Evolutionary conservation across 306 rosid species (phyloP).

Genomic region (Pterocarpus santalinus): DNA sequence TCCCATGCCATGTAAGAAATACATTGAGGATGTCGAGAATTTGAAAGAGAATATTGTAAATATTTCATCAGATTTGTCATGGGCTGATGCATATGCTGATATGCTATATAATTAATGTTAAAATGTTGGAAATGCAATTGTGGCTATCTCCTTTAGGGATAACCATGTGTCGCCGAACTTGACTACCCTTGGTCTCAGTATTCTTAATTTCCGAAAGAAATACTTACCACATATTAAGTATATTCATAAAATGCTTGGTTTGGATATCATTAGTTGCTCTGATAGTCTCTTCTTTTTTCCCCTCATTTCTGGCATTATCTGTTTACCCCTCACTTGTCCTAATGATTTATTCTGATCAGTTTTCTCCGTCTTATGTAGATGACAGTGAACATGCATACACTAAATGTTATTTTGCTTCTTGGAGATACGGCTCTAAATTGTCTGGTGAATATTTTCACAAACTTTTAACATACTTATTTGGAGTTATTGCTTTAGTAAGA

Average conservation of each 20-base stretch:
- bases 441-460: slow-evolving; percentile 61
- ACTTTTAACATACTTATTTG: slow-evolving; percentile 34
- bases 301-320: slow-evolving; percentile 3
- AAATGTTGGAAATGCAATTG: slow-evolving; percentile 9
- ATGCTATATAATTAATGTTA: neutral
- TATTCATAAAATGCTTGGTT: slow-evolving; percentile 21
- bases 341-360: slow-evolving; percentile 37
- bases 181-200: neutral
- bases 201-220: slow-evolving; percentile 18
- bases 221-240: slow-evolving; percentile 4
- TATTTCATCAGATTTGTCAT: slow-evolving; percentile 1
- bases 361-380: slow-evolving; percentile 60
- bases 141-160: neutral
- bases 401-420: slow-evolving; percentile 75
- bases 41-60: slow-evolving; percentile 9
- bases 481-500: slow-evolving; percentile 28
- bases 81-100: neutral
- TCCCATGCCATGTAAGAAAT: slow-evolving; percentile 15
- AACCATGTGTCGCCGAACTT: neutral
- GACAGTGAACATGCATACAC: slow-evolving; percentile 74
- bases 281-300: neutral
- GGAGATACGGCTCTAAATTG: slow-evolving; percentile 81
- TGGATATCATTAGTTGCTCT: slow-evolving; percentile 2
- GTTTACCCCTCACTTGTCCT: neutral
- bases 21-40: slow-evolving; percentile 4